Evolutionary conservation across 345 rosid species (phyloP), one percentile per base, ranked within the genome.

Genomic region (Turritis glabra): DNA sequence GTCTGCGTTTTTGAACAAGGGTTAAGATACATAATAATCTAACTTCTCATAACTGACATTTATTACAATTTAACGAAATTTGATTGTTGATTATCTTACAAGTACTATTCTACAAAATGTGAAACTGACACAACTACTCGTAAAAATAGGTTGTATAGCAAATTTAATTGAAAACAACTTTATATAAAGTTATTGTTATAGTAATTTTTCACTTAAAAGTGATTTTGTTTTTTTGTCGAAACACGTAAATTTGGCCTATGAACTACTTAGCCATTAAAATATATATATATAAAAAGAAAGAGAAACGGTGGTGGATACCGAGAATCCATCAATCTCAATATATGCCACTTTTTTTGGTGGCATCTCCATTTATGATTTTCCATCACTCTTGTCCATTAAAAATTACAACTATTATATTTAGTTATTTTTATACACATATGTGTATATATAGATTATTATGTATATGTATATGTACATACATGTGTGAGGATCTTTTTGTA

Each of bases 311-410:
- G 75, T 69, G 59, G 71, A 63, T 69, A 77, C 60, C 53, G 17
- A 77, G 80, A 70, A 77, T 70, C 80, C 66, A 77, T 77, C 80
- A 77, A 70, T 77, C 76, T 77, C 43, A 70, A 70, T 19, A 38
- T 55, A 70, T 70, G 76, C 71, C 54, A 76, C 58, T 71, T 69
- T 69, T 69, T 76, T 8, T 76, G 48, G 69, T 76, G 75, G 75
- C 80, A 76, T 69, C 71, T 69, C 75, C 43, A 69, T 69, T 76
- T 69, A 69, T 76, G 51, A 54, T 46, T 54, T 69, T 76, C 71
- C 32, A 69, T 72, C 65, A 75, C 54, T 67, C 60, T 33, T 55
- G 59, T 63, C 37, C 64, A 54, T 30, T 64, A 53, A 41, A 52
- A 5, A 1, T 40, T 30, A 41, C 40, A 44, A 73, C 12, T 65